Percentiles rank a stretch among this genome's conserved stretches.
Conservation (phyloP, 192 early-diverging fungal genomes). For the Borealophlyctis nickersoniae region DNA sequence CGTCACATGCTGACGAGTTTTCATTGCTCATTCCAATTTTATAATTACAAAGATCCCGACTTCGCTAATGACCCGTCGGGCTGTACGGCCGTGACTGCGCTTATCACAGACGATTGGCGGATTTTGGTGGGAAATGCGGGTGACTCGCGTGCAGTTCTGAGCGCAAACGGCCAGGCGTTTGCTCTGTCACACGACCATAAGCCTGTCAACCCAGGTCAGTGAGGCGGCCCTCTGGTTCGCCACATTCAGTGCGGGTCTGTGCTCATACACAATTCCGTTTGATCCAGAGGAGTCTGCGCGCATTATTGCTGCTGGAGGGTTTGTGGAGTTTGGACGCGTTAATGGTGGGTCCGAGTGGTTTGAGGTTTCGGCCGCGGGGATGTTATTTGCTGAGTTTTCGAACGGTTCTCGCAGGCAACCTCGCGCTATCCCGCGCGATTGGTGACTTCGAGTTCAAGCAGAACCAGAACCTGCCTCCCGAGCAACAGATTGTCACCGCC, state of each 20-base stretch:
- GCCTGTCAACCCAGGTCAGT: slow-evolving; percentile 69
- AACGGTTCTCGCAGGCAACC: slow-evolving; percentile 59
- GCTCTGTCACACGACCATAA: slow-evolving; percentile 94
- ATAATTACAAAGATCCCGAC: slow-evolving; percentile 55
- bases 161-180: slow-evolving; percentile 68
- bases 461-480: slow-evolving; percentile 68
- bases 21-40: slow-evolving; percentile 10
- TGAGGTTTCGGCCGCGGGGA: neutral
- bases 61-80: slow-evolving; percentile 84
- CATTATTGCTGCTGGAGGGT: slow-evolving; percentile 89
- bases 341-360: slow-evolving; percentile 63
- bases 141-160: slow-evolving; percentile 91
- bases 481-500: slow-evolving; percentile 93
- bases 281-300: slow-evolving; percentile 68
- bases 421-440: slow-evolving; percentile 94
- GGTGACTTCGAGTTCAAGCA: slow-evolving; percentile 99
- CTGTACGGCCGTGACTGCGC: slow-evolving; percentile 90
- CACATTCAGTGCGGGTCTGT: too few species aligned
- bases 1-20: too few species aligned
- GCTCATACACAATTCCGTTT: slow-evolving; percentile 4
- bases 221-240: neutral
- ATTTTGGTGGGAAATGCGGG: slow-evolving; percentile 92
- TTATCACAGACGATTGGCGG: slow-evolving; percentile 78
- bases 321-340: slow-evolving; percentile 97
- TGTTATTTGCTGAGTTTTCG: neutral